Base-by-base conservation (phyloP, 1,284 basidiomycete genomes). In the Wolfiporia cocos region DNA sequence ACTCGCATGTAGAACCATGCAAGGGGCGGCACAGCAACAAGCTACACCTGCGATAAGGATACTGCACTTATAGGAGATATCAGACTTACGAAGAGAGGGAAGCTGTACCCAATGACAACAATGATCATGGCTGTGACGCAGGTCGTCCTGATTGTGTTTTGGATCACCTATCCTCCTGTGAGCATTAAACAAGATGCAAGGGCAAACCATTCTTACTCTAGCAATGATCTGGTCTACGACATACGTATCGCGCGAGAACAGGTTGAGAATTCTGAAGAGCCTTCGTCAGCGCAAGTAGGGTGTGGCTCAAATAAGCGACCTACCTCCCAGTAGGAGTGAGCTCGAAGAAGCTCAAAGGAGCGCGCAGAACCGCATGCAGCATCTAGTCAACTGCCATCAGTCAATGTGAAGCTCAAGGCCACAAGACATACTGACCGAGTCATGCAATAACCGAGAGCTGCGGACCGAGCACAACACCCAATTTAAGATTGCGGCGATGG, bases 231-330 rank as follows among this genome's bases (percentile, higher is more conserved):
- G 80, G 58, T 97, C 94, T 21, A 96, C 81, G 31, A 95, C 92
- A 56, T 94, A 94, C 34, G 88, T 81, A 58, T 99, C 95, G 4
- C 92, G 80, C 12, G 90, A 91, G 66, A 98, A 98, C 26, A 96
- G 64, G 59, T 94, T 94, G 42, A 93, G 59, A 34, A 90, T 81
- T 7, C 87, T 88, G 33, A 1, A 14, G n/a, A n/a, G n/a, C n/a
- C n/a, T n/a, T n/a, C n/a, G n/a, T n/a, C n/a, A n/a, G n/a, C n/a
- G n/a, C n/a, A n/a, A n/a, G n/a, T n/a, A n/a, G n/a, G n/a, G n/a
- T n/a, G n/a, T n/a, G n/a, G n/a, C n/a, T n/a, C n/a, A n/a, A n/a
- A 18, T 42, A 28, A 41, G 1, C 9, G 32, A 50, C 68, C 39
- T 51, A 84, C 83, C 82, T 71, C 54, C 89, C 87, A 18, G 77